Evolutionary conservation across 768 basidiomycete genomes (phyloP), one percentile per base, ranked within the genome.

Genomic region (Rhizopogon salebrosus): DNA sequence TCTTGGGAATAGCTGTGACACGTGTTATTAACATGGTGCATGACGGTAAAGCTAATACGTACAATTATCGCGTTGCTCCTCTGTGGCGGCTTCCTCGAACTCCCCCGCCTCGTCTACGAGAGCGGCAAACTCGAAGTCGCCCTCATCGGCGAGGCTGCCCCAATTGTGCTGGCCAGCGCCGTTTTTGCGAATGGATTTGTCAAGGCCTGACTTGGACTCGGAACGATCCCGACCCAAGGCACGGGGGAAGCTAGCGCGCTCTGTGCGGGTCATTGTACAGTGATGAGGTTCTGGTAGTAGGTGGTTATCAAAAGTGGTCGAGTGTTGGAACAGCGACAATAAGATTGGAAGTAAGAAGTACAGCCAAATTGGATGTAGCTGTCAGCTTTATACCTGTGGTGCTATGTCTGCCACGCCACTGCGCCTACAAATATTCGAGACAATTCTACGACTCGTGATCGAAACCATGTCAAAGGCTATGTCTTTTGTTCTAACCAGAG

Each of bases 111-210:
- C 82, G 69, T 90, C 90, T 20, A 72, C 72, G 39, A 77, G 51
- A 1, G 83, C 86, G 35, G 75, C 79, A 23, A 66, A 64, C 70
- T 87, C 89, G 59, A 79, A 75, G 55, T 80, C 75, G 37, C 67
- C 71, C 71, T 92, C 87, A 60, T 89, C 75, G 3, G 69, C 70
- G 57, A 89, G 66, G 51, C 77, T 79, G 54, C 92, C 92, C 92
- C 92, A 95, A 73, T 90, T 92, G 72, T 93, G 83, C 7, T 78
- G 75, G 31, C 92, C 92, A 24, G 81, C 84, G 51, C 92, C 92
- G 55, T 80, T 76, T 73, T 93, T 93, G 71, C 83, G 85, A 53
- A 86, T 60, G 60, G 78, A 79, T 62, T 78, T 79, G 76, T 85
- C 82, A 53, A 85, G 76, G 49, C 91, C 92, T 37, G 84, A 80